Evolutionary conservation across 805 yeast species (phyloP).

Genomic region (Yarrowia divulgata): DNA sequence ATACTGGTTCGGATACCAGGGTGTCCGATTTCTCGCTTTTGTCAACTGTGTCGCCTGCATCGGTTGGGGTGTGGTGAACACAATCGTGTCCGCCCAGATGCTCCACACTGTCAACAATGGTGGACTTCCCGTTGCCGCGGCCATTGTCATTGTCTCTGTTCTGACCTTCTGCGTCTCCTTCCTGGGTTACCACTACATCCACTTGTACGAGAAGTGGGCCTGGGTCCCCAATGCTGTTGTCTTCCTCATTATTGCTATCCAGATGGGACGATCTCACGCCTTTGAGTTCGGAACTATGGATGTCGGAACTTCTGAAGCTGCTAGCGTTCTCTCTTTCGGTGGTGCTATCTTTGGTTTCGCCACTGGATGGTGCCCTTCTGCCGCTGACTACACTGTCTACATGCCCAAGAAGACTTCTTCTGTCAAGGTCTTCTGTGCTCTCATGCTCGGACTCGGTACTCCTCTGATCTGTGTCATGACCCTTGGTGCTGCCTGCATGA

Average conservation of each 20-base stretch:
- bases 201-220: constrained; percentile 79
- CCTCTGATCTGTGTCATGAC: constrained; percentile 78
- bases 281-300: constrained; percentile 64
- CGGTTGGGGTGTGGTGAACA: constrained; percentile 96
- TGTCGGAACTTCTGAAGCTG: constrained; percentile 74
- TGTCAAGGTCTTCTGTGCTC: constrained; percentile 66
- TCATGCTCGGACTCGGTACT: constrained; percentile 66
- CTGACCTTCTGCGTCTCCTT: constrained; percentile 76
- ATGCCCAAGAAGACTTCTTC: constrained; percentile 72
- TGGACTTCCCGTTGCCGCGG: constrained; percentile 87
- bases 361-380: constrained; percentile 93
- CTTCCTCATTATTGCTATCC: constrained; percentile 78
- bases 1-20: constrained; percentile 75
- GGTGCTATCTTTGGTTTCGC: constrained; percentile 86
- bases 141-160: constrained; percentile 72
- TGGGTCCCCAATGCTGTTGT: constrained; percentile 84
- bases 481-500: constrained; percentile 85
- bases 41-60: constrained; percentile 85
- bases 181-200: constrained; percentile 86
- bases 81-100: constrained; percentile 86
- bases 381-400: constrained; percentile 91
- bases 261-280: constrained; percentile 70
- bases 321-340: constrained; percentile 79
- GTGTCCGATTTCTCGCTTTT: constrained; percentile 77
- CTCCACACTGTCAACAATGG: constrained; percentile 73